A percentile compares a stretch with the other conserved stretches of the same genome.
Evolutionary conservation across 2,329 filamentous ascomycete species (phyloP).

Genomic region (Diplodia intermedia): DNA sequence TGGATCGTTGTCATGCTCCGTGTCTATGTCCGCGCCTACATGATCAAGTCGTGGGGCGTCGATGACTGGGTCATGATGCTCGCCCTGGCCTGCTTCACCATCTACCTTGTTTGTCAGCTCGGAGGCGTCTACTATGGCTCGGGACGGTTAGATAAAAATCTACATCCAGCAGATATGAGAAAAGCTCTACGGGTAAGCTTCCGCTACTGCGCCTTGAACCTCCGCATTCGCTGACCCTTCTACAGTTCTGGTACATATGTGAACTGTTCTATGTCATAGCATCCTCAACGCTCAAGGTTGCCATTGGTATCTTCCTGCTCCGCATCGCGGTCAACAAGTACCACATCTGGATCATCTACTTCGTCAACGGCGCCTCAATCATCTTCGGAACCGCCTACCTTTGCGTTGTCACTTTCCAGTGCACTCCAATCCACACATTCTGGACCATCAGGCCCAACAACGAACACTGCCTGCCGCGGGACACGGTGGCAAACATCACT

Average conservation of each 20-base stretch:
- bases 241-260: conserved; percentile 61
- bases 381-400: conserved; percentile 58
- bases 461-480: conserved; percentile 51
- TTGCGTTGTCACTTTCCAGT: conserved; percentile 61
- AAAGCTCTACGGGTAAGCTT: conserved; percentile 42
- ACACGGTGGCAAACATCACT: conserved; percentile 60
- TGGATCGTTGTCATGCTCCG: conserved; percentile 49
- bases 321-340: conserved; percentile 56
- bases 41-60: conserved; percentile 49
- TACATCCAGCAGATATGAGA: conserved; percentile 42
- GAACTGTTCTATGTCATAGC: conserved; percentile 62
- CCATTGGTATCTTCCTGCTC: conserved; percentile 62
- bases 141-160: conserved; percentile 46
- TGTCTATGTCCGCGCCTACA: conserved; percentile 46
- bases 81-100: conserved; percentile 49
- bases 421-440: conserved; percentile 59
- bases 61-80: conserved; percentile 53
- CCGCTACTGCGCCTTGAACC: background rate
- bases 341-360: conserved; percentile 57
- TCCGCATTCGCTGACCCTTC: conserved; percentile 34
- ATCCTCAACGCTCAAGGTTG: conserved; percentile 58
- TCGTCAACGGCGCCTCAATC: conserved; percentile 55
- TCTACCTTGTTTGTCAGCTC: conserved; percentile 51
- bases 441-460: conserved; percentile 54
- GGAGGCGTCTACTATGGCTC: conserved; percentile 50